Evolutionary conservation across 2,329 filamentous ascomycete species (phyloP).

Genomic region (Apiospora saccharicola): DNA sequence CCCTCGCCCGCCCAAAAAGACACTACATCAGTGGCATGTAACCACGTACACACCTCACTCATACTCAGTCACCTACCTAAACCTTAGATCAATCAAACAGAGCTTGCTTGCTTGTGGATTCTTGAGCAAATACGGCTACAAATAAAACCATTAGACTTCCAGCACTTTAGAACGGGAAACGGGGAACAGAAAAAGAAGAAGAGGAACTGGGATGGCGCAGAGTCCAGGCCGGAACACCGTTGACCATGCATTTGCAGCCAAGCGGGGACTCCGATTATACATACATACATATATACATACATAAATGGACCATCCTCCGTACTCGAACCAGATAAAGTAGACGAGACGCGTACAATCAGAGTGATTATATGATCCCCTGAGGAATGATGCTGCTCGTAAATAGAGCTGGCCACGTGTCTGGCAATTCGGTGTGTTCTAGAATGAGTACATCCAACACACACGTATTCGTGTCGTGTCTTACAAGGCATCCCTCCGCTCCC

Average conservation of each 20-base stretch:
- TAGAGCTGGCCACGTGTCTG: slow-evolving; percentile 19
- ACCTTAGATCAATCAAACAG: not conserved
- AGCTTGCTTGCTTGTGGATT: not conserved
- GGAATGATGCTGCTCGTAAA: not conserved
- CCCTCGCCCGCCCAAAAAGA: slow-evolving; percentile 6
- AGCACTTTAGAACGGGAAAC: not conserved
- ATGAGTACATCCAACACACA: slow-evolving; percentile 13
- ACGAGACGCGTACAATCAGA: not conserved
- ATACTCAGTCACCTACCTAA: not conserved
- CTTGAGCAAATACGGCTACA: not conserved
- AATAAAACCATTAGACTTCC: not conserved
- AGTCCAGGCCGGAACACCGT: slow-evolving; percentile 15
- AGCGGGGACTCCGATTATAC: slow-evolving; percentile 8
- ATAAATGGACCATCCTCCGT: not conserved
- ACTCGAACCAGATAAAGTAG: slow-evolving; percentile 12
- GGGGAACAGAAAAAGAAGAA: not conserved
- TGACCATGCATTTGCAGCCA: not conserved
- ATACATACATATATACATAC: not conserved
- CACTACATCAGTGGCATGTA: not conserved
- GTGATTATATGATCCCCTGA: not conserved
- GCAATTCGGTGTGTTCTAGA: slow-evolving; percentile 18
- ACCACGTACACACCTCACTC: not conserved
- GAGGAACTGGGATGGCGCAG: not conserved
- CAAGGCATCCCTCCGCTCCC: slow-evolving; percentile 13
- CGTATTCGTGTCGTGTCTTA: slow-evolving; percentile 8